Evolutionary conservation across 768 basidiomycete genomes (phyloP).

Genomic region (Boletellus ananas): DNA sequence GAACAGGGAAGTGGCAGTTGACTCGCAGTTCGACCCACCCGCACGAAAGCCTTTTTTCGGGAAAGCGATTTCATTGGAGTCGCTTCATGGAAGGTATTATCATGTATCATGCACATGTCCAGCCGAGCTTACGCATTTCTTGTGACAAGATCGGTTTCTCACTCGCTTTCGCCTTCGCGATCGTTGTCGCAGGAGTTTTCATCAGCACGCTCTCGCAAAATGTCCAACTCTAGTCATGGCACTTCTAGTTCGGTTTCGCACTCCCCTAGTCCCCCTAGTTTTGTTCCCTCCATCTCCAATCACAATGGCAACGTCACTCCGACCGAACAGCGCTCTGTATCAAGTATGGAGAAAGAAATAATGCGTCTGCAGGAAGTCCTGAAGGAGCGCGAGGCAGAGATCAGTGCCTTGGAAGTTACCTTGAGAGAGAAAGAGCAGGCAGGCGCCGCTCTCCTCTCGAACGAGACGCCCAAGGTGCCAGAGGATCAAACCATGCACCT

Average conservation of each 20-base stretch:
- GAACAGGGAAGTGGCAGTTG: slow-evolving; percentile 41
- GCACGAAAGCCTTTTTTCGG: slow-evolving; percentile 80
- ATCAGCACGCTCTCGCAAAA: slow-evolving; percentile 81
- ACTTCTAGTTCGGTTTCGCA: slow-evolving; percentile 64
- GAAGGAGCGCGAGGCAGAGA: slow-evolving; percentile 90
- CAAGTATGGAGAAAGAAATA: slow-evolving; percentile 90
- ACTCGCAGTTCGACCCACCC: slow-evolving; percentile 48
- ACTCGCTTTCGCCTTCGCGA: slow-evolving; percentile 90
- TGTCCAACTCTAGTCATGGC: slow-evolving; percentile 72
- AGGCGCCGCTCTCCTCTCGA: background rate
- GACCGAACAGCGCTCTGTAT: slow-evolving; percentile 67
- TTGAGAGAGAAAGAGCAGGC: slow-evolving; percentile 38
- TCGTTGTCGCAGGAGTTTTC: slow-evolving; percentile 97
- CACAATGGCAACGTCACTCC: slow-evolving; percentile 23
- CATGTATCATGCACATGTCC: slow-evolving; percentile 3
- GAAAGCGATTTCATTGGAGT: slow-evolving; percentile 82
- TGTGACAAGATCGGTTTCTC: slow-evolving; percentile 74
- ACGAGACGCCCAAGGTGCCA: slow-evolving; percentile 5
- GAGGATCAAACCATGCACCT: slow-evolving; percentile 39
- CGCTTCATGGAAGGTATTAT: slow-evolving; percentile 77
- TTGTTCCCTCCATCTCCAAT: slow-evolving; percentile 54
- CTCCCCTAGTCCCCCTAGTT: slow-evolving; percentile 56
- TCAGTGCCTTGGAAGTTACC: slow-evolving; percentile 61
- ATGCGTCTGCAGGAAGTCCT: slow-evolving; percentile 93
- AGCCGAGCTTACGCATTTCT: slow-evolving; percentile 8